Percentiles rank a stretch among this genome's conserved stretches.
Conservation (phyloP, 805 yeast genomes). For the Candida schatavii region DNA sequence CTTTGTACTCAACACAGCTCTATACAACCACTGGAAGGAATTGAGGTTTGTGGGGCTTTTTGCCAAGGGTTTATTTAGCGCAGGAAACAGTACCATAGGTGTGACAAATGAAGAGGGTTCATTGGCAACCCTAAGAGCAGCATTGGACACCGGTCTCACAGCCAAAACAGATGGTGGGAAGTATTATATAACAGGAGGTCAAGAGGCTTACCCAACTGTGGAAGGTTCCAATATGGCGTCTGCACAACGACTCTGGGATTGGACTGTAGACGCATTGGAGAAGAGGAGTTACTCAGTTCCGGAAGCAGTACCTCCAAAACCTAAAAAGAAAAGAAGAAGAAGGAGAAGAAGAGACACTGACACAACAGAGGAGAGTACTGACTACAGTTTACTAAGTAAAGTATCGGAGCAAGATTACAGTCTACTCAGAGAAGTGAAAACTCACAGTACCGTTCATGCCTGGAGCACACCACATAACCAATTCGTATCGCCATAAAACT, state of each 20-base stretch:
- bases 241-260: constrained; percentile 27
- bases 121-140: constrained; percentile 31
- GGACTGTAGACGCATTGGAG: constrained; percentile 20
- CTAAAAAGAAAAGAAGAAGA: not conserved
- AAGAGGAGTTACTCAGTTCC: constrained; percentile 11
- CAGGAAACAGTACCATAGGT: constrained; percentile 18
- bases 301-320: not conserved
- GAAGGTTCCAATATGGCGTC: constrained; percentile 21
- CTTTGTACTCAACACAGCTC: constrained; percentile 29
- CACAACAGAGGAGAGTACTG: not conserved
- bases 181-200: constrained; percentile 33
- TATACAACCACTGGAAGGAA: constrained; percentile 28
- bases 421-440: too few relatives aligned
- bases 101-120: constrained; percentile 34
- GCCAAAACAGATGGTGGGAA: constrained; percentile 24
- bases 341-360: not conserved
- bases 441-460: too few relatives aligned
- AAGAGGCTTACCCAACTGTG: constrained; percentile 17
- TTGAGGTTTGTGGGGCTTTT: constrained; percentile 22
- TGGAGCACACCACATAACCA: too few relatives aligned
- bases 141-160: constrained; percentile 25
- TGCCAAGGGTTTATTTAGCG: constrained; percentile 13
- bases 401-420: too few relatives aligned
- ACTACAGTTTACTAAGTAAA: too few relatives aligned
- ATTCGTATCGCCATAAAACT: too few relatives aligned